A percentile compares a stretch with the other conserved stretches of the same genome.
Evolutionary conservation across 805 yeast genomes (phyloP).

Genomic region (Ascoidea asiatica): DNA sequence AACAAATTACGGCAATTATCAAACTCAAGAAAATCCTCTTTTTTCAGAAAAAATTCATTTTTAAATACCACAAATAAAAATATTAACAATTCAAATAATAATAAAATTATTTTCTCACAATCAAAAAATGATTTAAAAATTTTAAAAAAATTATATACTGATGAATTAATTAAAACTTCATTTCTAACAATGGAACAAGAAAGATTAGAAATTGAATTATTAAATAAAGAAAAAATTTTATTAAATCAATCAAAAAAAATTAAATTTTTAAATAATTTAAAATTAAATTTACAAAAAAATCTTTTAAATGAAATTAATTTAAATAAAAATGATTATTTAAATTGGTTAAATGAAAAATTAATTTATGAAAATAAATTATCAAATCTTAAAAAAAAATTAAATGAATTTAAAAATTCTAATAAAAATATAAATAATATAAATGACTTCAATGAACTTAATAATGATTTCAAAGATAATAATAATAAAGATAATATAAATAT

Average conservation of each 20-base stretch:
- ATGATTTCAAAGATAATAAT: too few species aligned
- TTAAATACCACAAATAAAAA: too few species aligned
- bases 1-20: too few species aligned
- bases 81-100: too few species aligned
- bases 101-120: too few species aligned
- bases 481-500: too few species aligned
- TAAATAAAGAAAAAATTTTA: conserved; percentile 7
- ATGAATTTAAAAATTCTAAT: neutral
- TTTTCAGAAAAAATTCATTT: too few species aligned
- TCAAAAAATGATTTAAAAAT: conserved; percentile 16
- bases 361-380: conserved; percentile 6
- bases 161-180: conserved; percentile 2
- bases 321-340: conserved; percentile 6
- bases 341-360: conserved; percentile 9
- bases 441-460: neutral
- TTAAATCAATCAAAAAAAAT: conserved; percentile 4
- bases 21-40: too few species aligned
- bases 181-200: conserved; percentile 6
- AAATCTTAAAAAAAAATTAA: neutral
- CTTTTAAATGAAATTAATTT: conserved; percentile 2
- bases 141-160: conserved; percentile 1
- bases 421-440: too few species aligned
- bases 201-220: conserved; percentile 3
- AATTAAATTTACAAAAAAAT: conserved; percentile 5
- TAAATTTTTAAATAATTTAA: conserved; percentile 1